Conservation (phyloP, 2,329 filamentous ascomycete genomes). For the Bipolaris zeicola region DNA sequence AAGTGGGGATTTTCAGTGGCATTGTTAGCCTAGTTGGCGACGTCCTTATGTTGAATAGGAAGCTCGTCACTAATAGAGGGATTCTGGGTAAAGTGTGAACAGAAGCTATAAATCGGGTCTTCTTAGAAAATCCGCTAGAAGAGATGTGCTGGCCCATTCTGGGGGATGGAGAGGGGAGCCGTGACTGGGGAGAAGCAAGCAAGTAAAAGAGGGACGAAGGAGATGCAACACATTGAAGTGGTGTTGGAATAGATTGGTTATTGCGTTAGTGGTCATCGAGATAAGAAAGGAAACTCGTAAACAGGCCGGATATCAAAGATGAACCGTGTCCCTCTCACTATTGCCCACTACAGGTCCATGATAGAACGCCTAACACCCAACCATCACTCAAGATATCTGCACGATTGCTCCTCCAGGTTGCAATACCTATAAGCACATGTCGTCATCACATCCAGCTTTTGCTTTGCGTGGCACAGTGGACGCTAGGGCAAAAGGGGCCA, state of each 20-base stretch:
- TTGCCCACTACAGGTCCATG: neutral
- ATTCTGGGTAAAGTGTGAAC: conserved; percentile 42
- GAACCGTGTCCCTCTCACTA: neutral
- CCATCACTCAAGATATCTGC: neutral
- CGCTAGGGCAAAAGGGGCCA: too few species aligned
- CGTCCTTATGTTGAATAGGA: conserved; percentile 44
- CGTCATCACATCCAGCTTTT: neutral
- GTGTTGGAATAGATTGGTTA: neutral
- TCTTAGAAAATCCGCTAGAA: too few species aligned
- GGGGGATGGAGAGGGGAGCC: too few species aligned
- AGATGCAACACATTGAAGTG: neutral
- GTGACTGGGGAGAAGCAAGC: neutral
- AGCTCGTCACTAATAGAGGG: conserved; percentile 47
- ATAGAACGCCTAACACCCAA: neutral
- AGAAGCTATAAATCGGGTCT: neutral
- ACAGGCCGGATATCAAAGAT: neutral
- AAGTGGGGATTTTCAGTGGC: conserved; percentile 49
- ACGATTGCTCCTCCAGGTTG: neutral
- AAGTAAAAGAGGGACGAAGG: neutral
- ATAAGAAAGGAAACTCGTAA: neutral
- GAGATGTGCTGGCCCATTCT: neutral
- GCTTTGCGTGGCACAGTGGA: too few species aligned
- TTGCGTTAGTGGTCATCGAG: neutral
- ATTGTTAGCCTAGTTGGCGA: conserved; percentile 46
- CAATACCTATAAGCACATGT: neutral